A percentile compares a stretch with the other conserved stretches of the same genome.
These are phyloP conservation scores for Cephalotrichum gorgonifer DNA, from an alignment of 2,329 filamentous ascomycete species.

Conservation along the genomic window DNA sequence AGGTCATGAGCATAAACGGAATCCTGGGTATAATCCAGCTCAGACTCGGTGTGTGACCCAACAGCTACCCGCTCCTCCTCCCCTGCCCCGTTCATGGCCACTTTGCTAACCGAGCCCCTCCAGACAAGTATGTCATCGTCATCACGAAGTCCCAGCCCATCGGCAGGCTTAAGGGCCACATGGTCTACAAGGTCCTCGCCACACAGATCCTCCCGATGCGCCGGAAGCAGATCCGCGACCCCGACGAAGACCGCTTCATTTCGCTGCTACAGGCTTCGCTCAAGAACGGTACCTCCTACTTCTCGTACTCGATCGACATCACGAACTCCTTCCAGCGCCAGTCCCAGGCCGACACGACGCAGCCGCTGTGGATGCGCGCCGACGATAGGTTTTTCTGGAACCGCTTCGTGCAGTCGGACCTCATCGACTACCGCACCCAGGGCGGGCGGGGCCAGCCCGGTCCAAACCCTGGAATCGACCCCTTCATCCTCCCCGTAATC, in stretches of 20 bases:
- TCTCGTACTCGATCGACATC: conserved; percentile 92
- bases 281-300: conserved; percentile 85
- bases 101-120: neutral
- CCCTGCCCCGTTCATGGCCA: neutral
- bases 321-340: conserved; percentile 97
- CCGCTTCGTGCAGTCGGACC: conserved; percentile 77
- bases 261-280: conserved; percentile 71
- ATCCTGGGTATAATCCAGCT: conserved; percentile 91
- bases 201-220: conserved; percentile 92
- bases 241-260: conserved; percentile 89
- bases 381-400: conserved; percentile 99
- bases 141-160: conserved; percentile 91
- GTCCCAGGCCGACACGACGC: conserved; percentile 58
- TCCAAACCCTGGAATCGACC: conserved; percentile 68
- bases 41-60: conserved; percentile 60
- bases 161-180: conserved; percentile 86
- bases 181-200: conserved; percentile 84
- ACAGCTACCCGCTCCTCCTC: neutral
- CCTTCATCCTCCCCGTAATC: conserved; percentile 90
- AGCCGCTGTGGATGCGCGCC: conserved; percentile 80
- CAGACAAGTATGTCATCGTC: conserved; percentile 90
- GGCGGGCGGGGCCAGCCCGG: conserved; percentile 54
- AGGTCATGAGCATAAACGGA: conserved; percentile 85
- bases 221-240: conserved; percentile 82
- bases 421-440: conserved; percentile 74